Percentiles rank a stretch among this genome's conserved stretches.
These are phyloP conservation scores for Parachaetomium inaequale DNA, from an alignment of 495 filamentous ascomycete species.

Conservation along the genomic window DNA sequence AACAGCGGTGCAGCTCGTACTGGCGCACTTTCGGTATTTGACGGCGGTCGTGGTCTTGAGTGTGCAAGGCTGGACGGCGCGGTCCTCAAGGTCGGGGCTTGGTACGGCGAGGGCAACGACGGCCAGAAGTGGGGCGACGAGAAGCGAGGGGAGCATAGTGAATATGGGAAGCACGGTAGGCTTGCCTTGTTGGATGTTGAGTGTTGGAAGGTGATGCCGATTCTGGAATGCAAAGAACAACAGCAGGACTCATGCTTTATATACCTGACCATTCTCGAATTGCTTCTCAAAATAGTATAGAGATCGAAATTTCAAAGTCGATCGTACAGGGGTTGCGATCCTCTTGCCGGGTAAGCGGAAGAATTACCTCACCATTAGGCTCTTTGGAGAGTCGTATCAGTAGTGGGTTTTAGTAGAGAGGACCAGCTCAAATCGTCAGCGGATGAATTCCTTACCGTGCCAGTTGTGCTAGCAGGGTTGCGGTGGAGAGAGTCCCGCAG, in stretches of 20 bases:
- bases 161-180: slow-evolving; percentile 1
- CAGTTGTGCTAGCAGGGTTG: background rate
- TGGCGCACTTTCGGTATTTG: background rate
- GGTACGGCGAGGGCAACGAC: slow-evolving; percentile 1
- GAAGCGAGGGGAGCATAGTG: background rate
- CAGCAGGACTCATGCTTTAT: background rate
- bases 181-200: background rate
- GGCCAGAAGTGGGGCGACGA: background rate
- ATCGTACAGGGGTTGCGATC: slow-evolving; percentile 1
- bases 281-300: slow-evolving; percentile 1
- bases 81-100: background rate
- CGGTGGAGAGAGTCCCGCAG: background rate
- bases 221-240: slow-evolving; percentile 2
- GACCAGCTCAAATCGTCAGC: background rate
- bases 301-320: background rate
- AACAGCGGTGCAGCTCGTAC: background rate
- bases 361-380: background rate
- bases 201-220: background rate
- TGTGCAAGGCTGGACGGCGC: background rate
- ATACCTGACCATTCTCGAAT: slow-evolving; percentile 4
- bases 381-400: slow-evolving; percentile 1
- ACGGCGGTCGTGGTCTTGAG: slow-evolving; percentile 2
- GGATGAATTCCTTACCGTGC: background rate
- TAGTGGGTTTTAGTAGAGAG: background rate
- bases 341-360: background rate